A percentile compares a stretch with the other conserved stretches of the same genome.
phyloP scores from a whole-genome alignment of 2,329 filamentous ascomycete genomes.

The Cladobotryum protrusum region DNA sequence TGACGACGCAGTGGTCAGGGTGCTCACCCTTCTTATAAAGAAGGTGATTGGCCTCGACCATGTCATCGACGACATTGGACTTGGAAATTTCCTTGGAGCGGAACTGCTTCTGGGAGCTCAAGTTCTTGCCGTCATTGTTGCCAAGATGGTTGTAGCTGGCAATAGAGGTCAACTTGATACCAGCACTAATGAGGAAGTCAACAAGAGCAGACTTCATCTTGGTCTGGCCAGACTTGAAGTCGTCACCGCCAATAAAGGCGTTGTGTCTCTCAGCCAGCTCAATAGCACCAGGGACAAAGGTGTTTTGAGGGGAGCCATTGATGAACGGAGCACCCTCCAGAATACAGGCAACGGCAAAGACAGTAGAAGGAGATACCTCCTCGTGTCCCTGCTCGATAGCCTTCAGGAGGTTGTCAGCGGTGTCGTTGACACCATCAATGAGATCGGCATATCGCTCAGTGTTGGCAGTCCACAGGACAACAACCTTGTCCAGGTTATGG shows the following conservation, averaged over 20 bases:
- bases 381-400: slow-evolving; percentile 80
- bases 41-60: slow-evolving; percentile 92
- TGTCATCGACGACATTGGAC: slow-evolving; percentile 98
- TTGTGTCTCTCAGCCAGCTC: slow-evolving; percentile 80
- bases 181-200: slow-evolving; percentile 96
- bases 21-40: slow-evolving; percentile 91
- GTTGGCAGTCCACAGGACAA: slow-evolving; percentile 98
- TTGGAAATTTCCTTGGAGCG: slow-evolving; percentile 99
- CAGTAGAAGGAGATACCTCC: slow-evolving; percentile 89
- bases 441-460: slow-evolving; percentile 94
- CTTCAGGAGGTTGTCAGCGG: slow-evolving; percentile 84
- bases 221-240: slow-evolving; percentile 99
- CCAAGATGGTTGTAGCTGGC: slow-evolving; percentile 98
- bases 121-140: slow-evolving; percentile 99
- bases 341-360: slow-evolving; percentile 93
- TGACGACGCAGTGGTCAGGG: slow-evolving; percentile 96
- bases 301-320: slow-evolving; percentile 99
- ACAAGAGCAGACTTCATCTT: slow-evolving; percentile 99
- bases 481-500: slow-evolving; percentile 86
- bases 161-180: slow-evolving; percentile 98
- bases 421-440: slow-evolving; percentile 86
- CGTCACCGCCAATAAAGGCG: slow-evolving; percentile 92
- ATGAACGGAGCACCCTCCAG: slow-evolving; percentile 90
- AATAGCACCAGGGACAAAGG: slow-evolving; percentile 89
- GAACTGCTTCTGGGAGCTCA: slow-evolving; percentile 97